Percentiles rank a stretch among this genome's conserved stretches.
Conservation (phyloP, 139 green algal genomes). For the Coccomyxa sp. region DNA sequence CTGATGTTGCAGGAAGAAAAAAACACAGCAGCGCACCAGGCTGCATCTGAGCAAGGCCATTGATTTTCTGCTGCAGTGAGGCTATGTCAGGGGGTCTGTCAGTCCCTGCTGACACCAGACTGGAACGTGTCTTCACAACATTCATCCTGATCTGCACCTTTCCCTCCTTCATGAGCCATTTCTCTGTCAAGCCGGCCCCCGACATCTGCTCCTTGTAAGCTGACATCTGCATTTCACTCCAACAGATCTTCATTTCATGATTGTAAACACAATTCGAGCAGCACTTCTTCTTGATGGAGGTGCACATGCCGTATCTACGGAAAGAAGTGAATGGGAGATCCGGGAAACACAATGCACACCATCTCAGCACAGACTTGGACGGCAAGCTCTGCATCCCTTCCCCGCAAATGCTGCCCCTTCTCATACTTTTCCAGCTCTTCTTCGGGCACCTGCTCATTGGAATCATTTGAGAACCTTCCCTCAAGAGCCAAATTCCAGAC, state of each 20-base stretch:
- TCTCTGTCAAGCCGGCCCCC: conserved; percentile 1
- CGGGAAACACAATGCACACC: not conserved
- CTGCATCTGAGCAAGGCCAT: not conserved
- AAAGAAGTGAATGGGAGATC: not conserved
- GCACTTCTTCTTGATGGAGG: not conserved
- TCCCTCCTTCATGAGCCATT: conserved; percentile 9
- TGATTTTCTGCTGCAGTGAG: not conserved
- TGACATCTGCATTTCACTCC: conserved; percentile 6
- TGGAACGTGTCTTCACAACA: conserved; percentile 4
- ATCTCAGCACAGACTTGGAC: conserved; percentile 3
- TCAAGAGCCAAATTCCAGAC: not conserved
- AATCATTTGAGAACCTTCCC: not conserved
- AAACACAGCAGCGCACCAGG: not conserved
- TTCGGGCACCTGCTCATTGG: conserved; percentile 8
- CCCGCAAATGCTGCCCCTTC: conserved; percentile 3
- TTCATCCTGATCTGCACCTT: conserved; percentile 8
- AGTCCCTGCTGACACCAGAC: not conserved
- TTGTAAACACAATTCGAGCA: too few species aligned
- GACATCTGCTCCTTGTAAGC: conserved; percentile 3
- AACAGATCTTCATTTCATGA: not conserved
- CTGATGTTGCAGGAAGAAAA: not conserved
- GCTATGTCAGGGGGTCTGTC: not conserved
- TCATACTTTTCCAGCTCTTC: conserved; percentile 7
- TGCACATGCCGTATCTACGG: not conserved
- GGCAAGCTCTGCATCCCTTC: not conserved